Percentiles rank a stretch among this genome's conserved stretches.
Conservation (phyloP, 768 basidiomycete genomes). For the Lactarius vividus region DNA sequence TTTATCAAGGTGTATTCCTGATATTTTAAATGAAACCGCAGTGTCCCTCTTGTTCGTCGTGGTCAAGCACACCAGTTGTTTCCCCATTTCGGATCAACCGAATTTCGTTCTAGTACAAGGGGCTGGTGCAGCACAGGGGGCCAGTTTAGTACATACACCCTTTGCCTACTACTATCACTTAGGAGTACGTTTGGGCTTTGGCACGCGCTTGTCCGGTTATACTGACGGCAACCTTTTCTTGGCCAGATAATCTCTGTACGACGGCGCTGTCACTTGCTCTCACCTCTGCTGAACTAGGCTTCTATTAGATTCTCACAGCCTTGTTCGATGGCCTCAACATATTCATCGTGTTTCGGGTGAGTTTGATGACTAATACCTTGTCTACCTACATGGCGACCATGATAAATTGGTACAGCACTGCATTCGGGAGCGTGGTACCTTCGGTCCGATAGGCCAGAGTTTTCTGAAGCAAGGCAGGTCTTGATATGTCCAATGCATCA, state of each 20-base stretch:
- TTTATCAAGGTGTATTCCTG: neutral
- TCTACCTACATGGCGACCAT: neutral
- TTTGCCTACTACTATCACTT: slow-evolving; percentile 8
- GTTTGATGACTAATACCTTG: neutral
- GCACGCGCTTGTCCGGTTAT: neutral
- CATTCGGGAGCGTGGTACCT: slow-evolving; percentile 12
- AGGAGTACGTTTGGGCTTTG: slow-evolving; percentile 16
- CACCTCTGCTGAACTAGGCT: neutral
- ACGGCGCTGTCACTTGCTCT: neutral
- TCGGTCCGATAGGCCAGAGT: slow-evolving; percentile 16
- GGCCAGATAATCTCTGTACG: slow-evolving; percentile 18
- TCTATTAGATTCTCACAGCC: slow-evolving; percentile 3
- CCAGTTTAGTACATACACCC: neutral
- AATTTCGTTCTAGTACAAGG: neutral
- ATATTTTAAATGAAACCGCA: slow-evolving; percentile 3
- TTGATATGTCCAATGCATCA: neutral
- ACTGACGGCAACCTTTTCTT: neutral
- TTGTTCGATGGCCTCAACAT: slow-evolving; percentile 22
- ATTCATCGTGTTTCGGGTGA: slow-evolving; percentile 14
- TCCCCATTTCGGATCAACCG: slow-evolving; percentile 13
- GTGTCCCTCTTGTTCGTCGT: slow-evolving; percentile 6
- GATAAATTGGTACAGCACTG: slow-evolving; percentile 10
- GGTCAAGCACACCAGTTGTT: slow-evolving; percentile 4
- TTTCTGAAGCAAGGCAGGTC: slow-evolving; percentile 25
- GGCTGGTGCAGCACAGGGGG: neutral